phyloP scores from a whole-genome alignment of 768 basidiomycete genomes.

The Lentinula boryana region DNA sequence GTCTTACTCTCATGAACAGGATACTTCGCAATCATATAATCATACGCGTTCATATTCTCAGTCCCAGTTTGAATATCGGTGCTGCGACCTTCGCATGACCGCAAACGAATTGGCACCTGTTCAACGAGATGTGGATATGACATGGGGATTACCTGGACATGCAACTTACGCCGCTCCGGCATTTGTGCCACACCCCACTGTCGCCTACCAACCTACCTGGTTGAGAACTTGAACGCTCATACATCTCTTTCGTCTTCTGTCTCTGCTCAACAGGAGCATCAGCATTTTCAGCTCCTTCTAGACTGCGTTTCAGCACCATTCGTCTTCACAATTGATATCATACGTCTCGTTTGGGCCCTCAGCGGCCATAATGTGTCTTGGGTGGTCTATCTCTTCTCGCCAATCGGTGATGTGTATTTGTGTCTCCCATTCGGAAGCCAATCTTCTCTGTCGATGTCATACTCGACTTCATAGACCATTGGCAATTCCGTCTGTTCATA shows the following conservation, averaged over 20 bases:
- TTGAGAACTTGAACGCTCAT: conserved; percentile 34
- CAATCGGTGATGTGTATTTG: conserved; percentile 19
- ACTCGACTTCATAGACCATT: conserved; percentile 3
- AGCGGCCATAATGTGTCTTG: conserved; percentile 9
- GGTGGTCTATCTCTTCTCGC: conserved; percentile 20
- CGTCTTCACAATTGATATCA: conserved; percentile 17
- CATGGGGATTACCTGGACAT: conserved; percentile 38
- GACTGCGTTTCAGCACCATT: conserved; percentile 12
- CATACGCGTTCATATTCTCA: conserved; percentile 60
- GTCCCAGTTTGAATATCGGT: conserved; percentile 46
- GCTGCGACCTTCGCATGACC: conserved; percentile 38
- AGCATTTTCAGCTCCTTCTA: conserved; percentile 14
- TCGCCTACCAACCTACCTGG: conserved; percentile 46
- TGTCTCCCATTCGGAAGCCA: conserved; percentile 31
- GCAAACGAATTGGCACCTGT: conserved; percentile 32
- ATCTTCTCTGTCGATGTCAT: conserved; percentile 11
- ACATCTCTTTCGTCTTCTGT: conserved; percentile 10
- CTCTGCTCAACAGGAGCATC: conserved; percentile 21
- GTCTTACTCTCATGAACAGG: conserved; percentile 45
- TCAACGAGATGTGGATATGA: conserved; percentile 27
- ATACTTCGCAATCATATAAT: conserved; percentile 36
- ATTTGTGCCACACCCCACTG: conserved; percentile 34
- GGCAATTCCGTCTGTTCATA: background rate
- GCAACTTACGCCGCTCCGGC: conserved; percentile 36
- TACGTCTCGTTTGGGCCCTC: conserved; percentile 9